phyloP scores from a whole-genome alignment of 1,284 basidiomycete genomes.

The Irpex sp. region DNA sequence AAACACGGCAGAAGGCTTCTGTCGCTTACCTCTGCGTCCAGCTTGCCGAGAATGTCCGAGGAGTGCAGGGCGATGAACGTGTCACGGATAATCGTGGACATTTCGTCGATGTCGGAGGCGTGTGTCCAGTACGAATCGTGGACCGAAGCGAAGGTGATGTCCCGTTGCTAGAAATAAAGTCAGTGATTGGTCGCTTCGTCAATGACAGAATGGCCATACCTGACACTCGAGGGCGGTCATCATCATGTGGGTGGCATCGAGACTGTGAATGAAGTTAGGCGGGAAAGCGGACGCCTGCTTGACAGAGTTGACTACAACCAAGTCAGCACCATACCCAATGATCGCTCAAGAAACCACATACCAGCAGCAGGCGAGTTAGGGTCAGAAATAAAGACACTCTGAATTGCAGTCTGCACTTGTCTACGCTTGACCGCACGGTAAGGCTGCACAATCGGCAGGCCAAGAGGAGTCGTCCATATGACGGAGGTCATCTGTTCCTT shows the following conservation, averaged over 20 bases:
- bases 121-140: constrained; percentile 99
- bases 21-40: constrained; percentile 50
- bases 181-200: too few relatives aligned
- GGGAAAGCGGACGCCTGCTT: constrained; percentile 98
- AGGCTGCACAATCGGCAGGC: constrained; percentile 93
- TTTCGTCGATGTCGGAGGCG: constrained; percentile 80
- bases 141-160: constrained; percentile 87
- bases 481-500: constrained; percentile 96
- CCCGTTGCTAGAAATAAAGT: constrained; percentile 44
- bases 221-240: constrained; percentile 90
- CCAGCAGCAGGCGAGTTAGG: constrained; percentile 74
- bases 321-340: background rate
- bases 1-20: background rate
- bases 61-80: constrained; percentile 93
- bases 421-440: constrained; percentile 84
- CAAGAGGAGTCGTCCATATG: constrained; percentile 94
- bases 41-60: constrained; percentile 70
- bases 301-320: constrained; percentile 60
- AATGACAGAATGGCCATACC: constrained; percentile 28
- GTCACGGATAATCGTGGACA: constrained; percentile 88
- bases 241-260: constrained; percentile 99
- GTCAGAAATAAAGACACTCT: constrained; percentile 92
- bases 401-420: constrained; percentile 82
- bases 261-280: constrained; percentile 96
- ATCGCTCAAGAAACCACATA: constrained; percentile 21